Evolutionary conservation across 2,329 filamentous ascomycete species (phyloP).

Genomic region (Sarocladium strictum): DNA sequence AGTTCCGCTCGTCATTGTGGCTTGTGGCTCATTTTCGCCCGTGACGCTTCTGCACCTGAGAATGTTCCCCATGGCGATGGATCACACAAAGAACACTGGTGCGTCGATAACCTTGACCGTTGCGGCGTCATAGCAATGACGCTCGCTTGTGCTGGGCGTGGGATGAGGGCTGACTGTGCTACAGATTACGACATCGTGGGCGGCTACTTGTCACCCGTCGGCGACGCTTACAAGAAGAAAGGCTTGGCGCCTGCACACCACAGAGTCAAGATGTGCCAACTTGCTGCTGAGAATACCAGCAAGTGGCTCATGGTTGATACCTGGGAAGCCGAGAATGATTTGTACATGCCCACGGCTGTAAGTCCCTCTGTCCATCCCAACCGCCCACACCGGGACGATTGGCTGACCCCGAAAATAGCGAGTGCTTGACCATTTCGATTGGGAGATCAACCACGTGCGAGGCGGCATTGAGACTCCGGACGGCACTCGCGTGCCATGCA

Average conservation of each 20-base stretch:
- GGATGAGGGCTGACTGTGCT: not conserved
- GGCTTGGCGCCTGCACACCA: constrained; percentile 31
- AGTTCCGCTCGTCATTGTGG: constrained; percentile 61
- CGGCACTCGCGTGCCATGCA: constrained; percentile 59
- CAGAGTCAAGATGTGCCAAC: constrained; percentile 68
- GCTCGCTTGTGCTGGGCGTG: not conserved
- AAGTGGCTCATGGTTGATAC: constrained; percentile 79
- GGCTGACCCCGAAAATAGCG: constrained; percentile 26
- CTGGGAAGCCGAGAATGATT: constrained; percentile 79
- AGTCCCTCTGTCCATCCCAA: not conserved
- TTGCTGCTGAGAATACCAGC: constrained; percentile 68
- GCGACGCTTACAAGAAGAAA: constrained; percentile 31
- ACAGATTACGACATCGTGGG: constrained; percentile 72
- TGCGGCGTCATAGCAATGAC: not conserved
- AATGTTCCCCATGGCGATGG: constrained; percentile 84
- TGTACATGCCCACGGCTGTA: constrained; percentile 74
- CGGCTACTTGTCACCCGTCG: constrained; percentile 38
- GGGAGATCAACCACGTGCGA: constrained; percentile 74
- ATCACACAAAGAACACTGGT: constrained; percentile 57
- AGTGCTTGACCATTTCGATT: constrained; percentile 84
- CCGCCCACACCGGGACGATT: not conserved
- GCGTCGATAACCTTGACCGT: constrained; percentile 6
- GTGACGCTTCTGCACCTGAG: constrained; percentile 72
- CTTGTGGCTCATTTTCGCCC: constrained; percentile 68
- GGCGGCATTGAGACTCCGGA: constrained; percentile 69